Evolutionary conservation across 1,284 basidiomycete genomes (phyloP), one percentile per base, ranked within the genome.

Genomic region (Tilletia caries): DNA sequence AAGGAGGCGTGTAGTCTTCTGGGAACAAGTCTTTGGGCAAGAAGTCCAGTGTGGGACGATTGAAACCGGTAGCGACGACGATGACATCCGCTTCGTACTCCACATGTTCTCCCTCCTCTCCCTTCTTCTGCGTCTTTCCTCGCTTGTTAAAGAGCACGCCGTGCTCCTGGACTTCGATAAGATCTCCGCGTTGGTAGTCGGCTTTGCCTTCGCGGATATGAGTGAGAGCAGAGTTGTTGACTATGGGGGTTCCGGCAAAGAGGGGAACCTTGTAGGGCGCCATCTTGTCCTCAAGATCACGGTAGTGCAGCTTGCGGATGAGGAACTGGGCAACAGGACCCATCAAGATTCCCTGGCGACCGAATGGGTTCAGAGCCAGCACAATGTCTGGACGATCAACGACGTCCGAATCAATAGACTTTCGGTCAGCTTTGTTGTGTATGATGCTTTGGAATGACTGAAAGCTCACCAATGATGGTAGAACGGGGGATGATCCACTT

Each of bases 41-140:
- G 78, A 90, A 89, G 62, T 86, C 85, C 46, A 89, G 77, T n/a
- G 83, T 81, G 0, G 89, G 89, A 58, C 86, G 85, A 75, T 88
- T 84, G 78, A 88, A 90, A 1, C 89, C 89, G 1, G 88, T 89
- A 2, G 89, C 89, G 25, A 90, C 81, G 10, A 90, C 86, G 46
- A 89, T 85, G 3, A 89, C 84, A 75, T 89, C 88, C 0, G 87
- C 88, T 0, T 85, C 78, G 68, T 87, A 83, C 72, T 86, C 80
- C 12, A 74, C 67, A 43, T 80, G 76, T 46, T 84, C 79, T 41
- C 84, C 83, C 4, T 83, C 75, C 50, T 80, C 78, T 15, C 78
- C 84, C 32, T 74, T 78, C 77, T 77, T 84, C 70, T 70, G 78
- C 12, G 70, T 69, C 8, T 83, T 78, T 70, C 73, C 78, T 67